Conservation (phyloP, 768 basidiomycete species). For the Gyrodon lividus region DNA sequence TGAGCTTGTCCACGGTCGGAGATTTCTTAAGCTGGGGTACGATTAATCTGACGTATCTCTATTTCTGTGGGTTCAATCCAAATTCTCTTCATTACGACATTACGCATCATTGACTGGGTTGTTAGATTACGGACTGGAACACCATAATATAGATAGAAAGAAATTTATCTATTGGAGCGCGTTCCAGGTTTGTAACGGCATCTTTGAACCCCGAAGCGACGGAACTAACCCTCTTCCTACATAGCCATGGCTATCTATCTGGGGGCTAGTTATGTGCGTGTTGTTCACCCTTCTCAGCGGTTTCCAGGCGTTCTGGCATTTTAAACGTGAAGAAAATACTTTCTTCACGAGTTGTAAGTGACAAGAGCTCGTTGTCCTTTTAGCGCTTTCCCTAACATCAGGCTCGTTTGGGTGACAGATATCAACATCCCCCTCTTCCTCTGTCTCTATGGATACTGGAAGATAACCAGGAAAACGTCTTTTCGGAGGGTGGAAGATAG, state of each 20-base stretch:
- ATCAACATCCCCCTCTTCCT: slow-evolving; percentile 25
- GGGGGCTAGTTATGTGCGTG: slow-evolving; percentile 62
- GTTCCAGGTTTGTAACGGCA: slow-evolving; percentile 38
- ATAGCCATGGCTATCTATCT: slow-evolving; percentile 61
- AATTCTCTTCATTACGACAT: not conserved
- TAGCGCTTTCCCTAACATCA: slow-evolving; percentile 1
- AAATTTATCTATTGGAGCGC: slow-evolving; percentile 59
- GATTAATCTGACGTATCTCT: slow-evolving; percentile 69
- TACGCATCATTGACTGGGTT: not conserved
- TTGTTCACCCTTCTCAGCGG: slow-evolving; percentile 61
- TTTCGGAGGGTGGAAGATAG: slow-evolving; percentile 60
- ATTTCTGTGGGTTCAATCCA: slow-evolving; percentile 49
- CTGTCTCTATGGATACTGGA: slow-evolving; percentile 24
- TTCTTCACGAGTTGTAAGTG: slow-evolving; percentile 50
- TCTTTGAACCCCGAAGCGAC: slow-evolving; percentile 24
- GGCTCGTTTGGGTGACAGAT: slow-evolving; percentile 28
- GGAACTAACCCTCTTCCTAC: not conserved
- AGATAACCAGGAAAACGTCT: slow-evolving; percentile 15
- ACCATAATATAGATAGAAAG: slow-evolving; percentile 63
- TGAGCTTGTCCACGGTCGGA: slow-evolving; percentile 61
- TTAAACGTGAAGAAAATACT: slow-evolving; percentile 39
- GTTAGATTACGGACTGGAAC: slow-evolving; percentile 63
- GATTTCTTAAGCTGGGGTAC: slow-evolving; percentile 66
- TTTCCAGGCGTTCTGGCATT: slow-evolving; percentile 60
- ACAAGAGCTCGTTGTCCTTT: not conserved